These are phyloP conservation scores for Botrytis sinoallii DNA, from an alignment of 2,329 filamentous ascomycete genomes.

Conservation along the genomic window DNA sequence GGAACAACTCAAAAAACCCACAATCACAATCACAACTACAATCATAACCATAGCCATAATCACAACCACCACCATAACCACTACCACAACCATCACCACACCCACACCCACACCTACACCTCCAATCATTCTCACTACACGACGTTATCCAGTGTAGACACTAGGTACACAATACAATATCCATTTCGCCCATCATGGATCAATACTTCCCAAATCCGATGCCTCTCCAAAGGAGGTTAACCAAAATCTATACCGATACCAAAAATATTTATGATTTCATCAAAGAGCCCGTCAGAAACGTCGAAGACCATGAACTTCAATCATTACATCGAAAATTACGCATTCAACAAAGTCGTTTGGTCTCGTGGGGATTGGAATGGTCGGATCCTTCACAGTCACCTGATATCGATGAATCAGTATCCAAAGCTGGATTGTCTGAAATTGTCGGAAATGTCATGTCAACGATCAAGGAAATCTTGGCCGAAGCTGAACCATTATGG, in stretches of 20 bases:
- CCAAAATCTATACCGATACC: constrained; percentile 75
- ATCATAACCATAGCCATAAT: neutral
- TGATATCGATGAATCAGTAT: constrained; percentile 68
- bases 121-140: neutral
- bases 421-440: constrained; percentile 71
- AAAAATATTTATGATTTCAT: constrained; percentile 75
- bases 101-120: neutral
- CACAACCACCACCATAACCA: neutral
- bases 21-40: neutral
- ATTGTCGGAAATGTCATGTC: constrained; percentile 75
- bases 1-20: neutral
- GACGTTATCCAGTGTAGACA: neutral
- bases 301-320: constrained; percentile 66
- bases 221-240: constrained; percentile 60
- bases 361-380: constrained; percentile 80
- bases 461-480: constrained; percentile 76
- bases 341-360: constrained; percentile 69
- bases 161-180: neutral
- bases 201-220: constrained; percentile 33
- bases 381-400: constrained; percentile 65
- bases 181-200: constrained; percentile 28
- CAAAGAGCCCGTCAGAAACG: constrained; percentile 59
- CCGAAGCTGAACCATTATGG: constrained; percentile 73
- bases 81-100: no score
- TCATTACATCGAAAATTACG: constrained; percentile 71